These are phyloP conservation scores for Paracoccidioides brasiliensis DNA, from an alignment of 2,329 filamentous ascomycete genomes.

Conservation along the genomic window DNA sequence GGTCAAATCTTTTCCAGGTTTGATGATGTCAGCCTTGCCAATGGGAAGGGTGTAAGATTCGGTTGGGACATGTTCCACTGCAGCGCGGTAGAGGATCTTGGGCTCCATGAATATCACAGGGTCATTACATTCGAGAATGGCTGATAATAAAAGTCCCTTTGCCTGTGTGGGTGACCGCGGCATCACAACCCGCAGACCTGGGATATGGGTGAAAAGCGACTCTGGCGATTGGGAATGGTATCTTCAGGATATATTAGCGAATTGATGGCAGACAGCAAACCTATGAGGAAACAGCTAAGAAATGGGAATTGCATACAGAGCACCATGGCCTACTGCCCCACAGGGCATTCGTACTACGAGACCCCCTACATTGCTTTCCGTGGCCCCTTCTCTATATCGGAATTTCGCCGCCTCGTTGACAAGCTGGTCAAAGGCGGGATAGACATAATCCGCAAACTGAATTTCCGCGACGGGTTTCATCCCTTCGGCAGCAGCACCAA, in stretches of 20 bases:
- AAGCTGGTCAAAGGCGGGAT: constrained; percentile 83
- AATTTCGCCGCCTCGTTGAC: constrained; percentile 89
- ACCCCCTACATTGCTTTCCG: constrained; percentile 58
- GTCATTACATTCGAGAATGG: constrained; percentile 64
- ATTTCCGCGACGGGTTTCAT: constrained; percentile 91
- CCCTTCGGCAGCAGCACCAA: constrained; percentile 78
- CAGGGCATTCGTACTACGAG: constrained; percentile 83
- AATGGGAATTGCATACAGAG: constrained; percentile 38
- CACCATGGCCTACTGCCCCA: constrained; percentile 80
- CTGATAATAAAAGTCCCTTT: constrained; percentile 68
- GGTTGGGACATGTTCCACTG: constrained; percentile 79
- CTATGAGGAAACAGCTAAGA: background rate
- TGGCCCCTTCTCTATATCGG: constrained; percentile 57
- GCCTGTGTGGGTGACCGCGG: constrained; percentile 77
- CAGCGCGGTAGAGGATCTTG: constrained; percentile 81
- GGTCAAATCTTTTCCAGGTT: constrained; percentile 66
- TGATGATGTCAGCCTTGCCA: constrained; percentile 72
- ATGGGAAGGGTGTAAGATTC: constrained; percentile 71
- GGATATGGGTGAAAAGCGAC: constrained; percentile 74
- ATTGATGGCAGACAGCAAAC: background rate
- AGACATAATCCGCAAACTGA: constrained; percentile 91
- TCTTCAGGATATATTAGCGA: constrained; percentile 10
- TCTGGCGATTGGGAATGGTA: constrained; percentile 88
- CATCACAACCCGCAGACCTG: constrained; percentile 72
- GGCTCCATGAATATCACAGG: constrained; percentile 90